phyloP scores from a whole-genome alignment of 768 basidiomycete species.

The Suillus subalutaceus region DNA sequence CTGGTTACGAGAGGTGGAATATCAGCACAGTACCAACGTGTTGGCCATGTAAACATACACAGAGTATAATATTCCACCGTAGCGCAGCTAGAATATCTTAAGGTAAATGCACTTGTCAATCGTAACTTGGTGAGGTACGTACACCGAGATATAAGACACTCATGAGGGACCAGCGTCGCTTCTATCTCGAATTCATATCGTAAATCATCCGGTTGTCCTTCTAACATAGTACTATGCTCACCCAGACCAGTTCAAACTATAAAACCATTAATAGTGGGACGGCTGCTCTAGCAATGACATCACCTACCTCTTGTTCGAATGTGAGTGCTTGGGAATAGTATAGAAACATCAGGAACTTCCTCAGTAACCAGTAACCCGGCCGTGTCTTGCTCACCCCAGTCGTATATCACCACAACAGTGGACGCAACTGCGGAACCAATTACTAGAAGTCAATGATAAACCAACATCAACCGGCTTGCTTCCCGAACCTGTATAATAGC shows the following conservation, averaged over 20 bases:
- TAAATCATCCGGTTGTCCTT: background rate
- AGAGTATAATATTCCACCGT: background rate
- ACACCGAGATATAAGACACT: background rate
- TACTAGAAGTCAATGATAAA: background rate
- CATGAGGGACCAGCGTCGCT: background rate
- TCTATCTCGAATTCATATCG: background rate
- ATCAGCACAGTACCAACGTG: background rate
- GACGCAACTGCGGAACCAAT: background rate
- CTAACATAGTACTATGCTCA: background rate
- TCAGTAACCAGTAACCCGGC: background rate
- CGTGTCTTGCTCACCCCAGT: background rate
- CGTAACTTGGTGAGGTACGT: background rate
- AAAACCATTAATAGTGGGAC: background rate
- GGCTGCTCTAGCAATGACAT: background rate
- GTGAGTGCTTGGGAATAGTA: background rate
- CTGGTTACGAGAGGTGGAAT: background rate
- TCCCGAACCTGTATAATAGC: background rate
- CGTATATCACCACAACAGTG: background rate
- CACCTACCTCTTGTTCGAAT: constrained; percentile 1
- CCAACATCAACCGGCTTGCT: background rate
- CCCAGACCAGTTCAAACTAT: background rate
- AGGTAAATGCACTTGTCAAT: background rate
- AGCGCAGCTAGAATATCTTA: background rate
- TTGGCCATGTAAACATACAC: background rate
- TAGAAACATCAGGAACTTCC: background rate